phyloP scores from a whole-genome alignment of 2,329 filamentous ascomycete species.

The Fonsecaea nubica region DNA sequence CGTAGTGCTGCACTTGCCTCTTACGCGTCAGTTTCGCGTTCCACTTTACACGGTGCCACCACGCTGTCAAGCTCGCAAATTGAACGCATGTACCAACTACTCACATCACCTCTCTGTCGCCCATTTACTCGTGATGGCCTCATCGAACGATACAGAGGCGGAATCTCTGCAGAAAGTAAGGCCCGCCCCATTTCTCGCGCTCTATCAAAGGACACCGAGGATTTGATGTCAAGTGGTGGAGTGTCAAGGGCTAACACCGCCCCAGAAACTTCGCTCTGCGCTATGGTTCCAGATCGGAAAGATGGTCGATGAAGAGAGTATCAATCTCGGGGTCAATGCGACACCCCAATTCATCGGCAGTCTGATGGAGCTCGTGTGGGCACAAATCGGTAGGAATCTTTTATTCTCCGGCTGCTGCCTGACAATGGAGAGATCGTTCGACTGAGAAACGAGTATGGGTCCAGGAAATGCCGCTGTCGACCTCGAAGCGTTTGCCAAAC shows the following conservation, averaged over 20 bases:
- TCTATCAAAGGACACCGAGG: not conserved
- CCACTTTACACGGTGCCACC: not conserved
- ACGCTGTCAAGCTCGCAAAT: not conserved
- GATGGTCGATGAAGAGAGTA: slow-evolving; percentile 84
- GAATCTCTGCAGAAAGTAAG: slow-evolving; percentile 29
- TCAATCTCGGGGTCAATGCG: slow-evolving; percentile 77
- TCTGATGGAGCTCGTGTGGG: slow-evolving; percentile 84
- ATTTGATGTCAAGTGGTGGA: not conserved
- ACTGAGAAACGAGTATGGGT: slow-evolving; percentile 1
- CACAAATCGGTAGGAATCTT: slow-evolving; percentile 73
- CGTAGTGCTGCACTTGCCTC: not conserved
- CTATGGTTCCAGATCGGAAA: slow-evolving; percentile 85
- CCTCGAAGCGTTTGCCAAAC: slow-evolving; percentile 70
- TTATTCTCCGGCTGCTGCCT: not conserved
- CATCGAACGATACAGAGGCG: slow-evolving; percentile 20
- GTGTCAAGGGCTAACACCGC: not conserved
- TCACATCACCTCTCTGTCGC: not conserved
- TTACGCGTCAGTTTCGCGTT: not conserved
- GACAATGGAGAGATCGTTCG: not conserved
- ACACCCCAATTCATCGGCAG: slow-evolving; percentile 90
- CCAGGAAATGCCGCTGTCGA: slow-evolving; percentile 64
- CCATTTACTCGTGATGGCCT: slow-evolving; percentile 18
- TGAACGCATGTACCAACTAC: not conserved
- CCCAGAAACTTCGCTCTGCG: slow-evolving; percentile 67
- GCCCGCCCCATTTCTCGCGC: too few relatives aligned